phyloP scores from a whole-genome alignment of 331 rosid genomes.

The Saraca asoca region DNA sequence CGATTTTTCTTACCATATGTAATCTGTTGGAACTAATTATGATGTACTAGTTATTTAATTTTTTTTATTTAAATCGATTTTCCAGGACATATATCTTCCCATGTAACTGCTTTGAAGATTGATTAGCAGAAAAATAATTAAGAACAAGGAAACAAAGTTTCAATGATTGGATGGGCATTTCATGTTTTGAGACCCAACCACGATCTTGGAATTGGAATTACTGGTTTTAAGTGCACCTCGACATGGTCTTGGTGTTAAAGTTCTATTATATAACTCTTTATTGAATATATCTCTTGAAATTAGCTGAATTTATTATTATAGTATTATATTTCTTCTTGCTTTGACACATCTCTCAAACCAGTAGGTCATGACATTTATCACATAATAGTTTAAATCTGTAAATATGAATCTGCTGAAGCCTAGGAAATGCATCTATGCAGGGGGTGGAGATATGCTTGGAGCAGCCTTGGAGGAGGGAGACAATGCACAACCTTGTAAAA shows the following conservation, averaged over 20 bases:
- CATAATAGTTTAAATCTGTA: constrained; percentile 4
- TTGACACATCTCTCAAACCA: constrained; percentile 10
- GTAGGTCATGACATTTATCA: constrained; percentile 9
- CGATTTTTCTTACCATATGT: constrained; percentile 3
- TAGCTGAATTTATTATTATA: neutral
- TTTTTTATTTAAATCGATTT: neutral
- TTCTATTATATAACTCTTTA: neutral
- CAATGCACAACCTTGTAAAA: constrained; percentile 96
- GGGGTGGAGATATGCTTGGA: constrained; percentile 82
- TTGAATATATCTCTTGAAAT: neutral
- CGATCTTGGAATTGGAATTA: constrained; percentile 8
- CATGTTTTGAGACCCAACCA: neutral
- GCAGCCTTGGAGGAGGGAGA: constrained; percentile 94
- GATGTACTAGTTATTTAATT: neutral
- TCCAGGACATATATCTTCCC: neutral
- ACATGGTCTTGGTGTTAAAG: neutral
- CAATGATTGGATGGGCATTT: neutral
- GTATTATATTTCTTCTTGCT: constrained; percentile 10
- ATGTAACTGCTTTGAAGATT: constrained; percentile 4
- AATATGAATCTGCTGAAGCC: constrained; percentile 33
- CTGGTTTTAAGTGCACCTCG: neutral
- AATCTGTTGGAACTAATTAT: constrained; percentile 8
- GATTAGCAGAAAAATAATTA: neutral
- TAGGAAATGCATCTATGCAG: constrained; percentile 46
- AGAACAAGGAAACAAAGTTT: too few relatives aligned